phyloP scores from a whole-genome alignment of 805 yeast genomes.

The Candida khao-thaluensis region DNA sequence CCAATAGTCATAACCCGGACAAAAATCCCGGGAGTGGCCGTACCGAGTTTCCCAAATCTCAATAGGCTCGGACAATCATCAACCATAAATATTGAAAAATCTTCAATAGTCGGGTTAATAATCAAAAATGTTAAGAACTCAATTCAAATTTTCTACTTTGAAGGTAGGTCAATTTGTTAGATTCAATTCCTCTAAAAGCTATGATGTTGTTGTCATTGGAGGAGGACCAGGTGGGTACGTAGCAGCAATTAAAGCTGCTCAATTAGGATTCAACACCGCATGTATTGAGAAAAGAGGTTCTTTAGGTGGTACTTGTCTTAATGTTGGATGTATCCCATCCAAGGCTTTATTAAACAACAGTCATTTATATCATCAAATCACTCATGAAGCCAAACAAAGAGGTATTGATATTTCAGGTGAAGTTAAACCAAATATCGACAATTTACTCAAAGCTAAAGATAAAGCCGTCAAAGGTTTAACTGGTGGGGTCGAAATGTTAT shows the following conservation, averaged over 20 bases:
- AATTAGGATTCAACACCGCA: constrained; percentile 89
- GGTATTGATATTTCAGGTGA: constrained; percentile 84
- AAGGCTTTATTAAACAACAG: constrained; percentile 94
- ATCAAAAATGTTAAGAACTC: constrained; percentile 21
- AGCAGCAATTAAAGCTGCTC: constrained; percentile 99
- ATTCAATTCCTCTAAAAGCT: constrained; percentile 48
- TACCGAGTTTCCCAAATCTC: constrained; percentile 6
- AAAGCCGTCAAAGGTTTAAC: constrained; percentile 86
- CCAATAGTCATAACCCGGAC: constrained; percentile 6
- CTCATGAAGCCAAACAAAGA: constrained; percentile 78
- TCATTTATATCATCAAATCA: constrained; percentile 84
- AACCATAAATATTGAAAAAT: constrained; percentile 9
- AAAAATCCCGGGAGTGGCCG: constrained; percentile 8
- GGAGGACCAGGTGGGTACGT: constrained; percentile 99
- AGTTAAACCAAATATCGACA: constrained; percentile 69
- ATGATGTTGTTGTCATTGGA: constrained; percentile 93
- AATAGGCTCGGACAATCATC: constrained; percentile 12
- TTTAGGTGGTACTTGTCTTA: constrained; percentile 97
- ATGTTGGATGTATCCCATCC: constrained; percentile 99
- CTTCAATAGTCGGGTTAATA: background rate
- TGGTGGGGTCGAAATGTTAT: constrained; percentile 89
- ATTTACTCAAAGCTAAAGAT: constrained; percentile 90
- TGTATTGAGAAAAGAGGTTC: constrained; percentile 96
- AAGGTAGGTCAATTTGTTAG: constrained; percentile 32
- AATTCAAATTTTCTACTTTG: constrained; percentile 4